A percentile compares a stretch with the other conserved stretches of the same genome.
Conservation (phyloP, 2,329 filamentous ascomycete species). For the Arthrobotrys iridis region DNA sequence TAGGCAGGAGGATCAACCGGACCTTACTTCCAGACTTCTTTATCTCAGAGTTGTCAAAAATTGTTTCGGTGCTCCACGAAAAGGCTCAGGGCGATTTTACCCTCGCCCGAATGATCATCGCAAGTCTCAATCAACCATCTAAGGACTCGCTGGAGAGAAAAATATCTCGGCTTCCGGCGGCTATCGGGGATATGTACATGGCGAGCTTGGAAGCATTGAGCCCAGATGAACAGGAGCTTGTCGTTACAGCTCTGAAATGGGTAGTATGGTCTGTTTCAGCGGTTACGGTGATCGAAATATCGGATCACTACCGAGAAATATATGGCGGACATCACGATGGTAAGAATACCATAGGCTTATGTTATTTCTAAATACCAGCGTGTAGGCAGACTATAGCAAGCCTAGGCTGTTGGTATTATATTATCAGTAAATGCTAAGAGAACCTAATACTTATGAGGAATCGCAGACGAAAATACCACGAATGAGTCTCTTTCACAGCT, state of each 20-base stretch:
- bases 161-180: slow-evolving; percentile 1
- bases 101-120: slow-evolving; percentile 23
- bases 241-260: slow-evolving; percentile 31
- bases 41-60: slow-evolving; percentile 8
- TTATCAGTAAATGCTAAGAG: too few species aligned
- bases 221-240: slow-evolving; percentile 25
- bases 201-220: slow-evolving; percentile 22
- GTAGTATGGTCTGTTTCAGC: slow-evolving; percentile 24
- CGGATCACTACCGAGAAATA: slow-evolving; percentile 28
- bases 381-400: too few species aligned
- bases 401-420: too few species aligned
- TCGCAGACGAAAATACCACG: not conserved
- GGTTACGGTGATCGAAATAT: slow-evolving; percentile 17
- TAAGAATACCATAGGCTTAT: not conserved
- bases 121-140: slow-evolving; percentile 24
- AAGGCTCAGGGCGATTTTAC: slow-evolving; percentile 34
- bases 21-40: not conserved
- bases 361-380: too few species aligned
- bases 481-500: not conserved
- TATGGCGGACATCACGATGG: not conserved
- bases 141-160: slow-evolving; percentile 17
- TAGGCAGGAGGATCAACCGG: not conserved
- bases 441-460: too few species aligned
- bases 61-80: slow-evolving; percentile 15
- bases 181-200: slow-evolving; percentile 37